Evolutionary conservation across 1,139 yeast species (phyloP), one percentile per base, ranked within the genome.

Genomic region (Zygoascus sp.): DNA sequence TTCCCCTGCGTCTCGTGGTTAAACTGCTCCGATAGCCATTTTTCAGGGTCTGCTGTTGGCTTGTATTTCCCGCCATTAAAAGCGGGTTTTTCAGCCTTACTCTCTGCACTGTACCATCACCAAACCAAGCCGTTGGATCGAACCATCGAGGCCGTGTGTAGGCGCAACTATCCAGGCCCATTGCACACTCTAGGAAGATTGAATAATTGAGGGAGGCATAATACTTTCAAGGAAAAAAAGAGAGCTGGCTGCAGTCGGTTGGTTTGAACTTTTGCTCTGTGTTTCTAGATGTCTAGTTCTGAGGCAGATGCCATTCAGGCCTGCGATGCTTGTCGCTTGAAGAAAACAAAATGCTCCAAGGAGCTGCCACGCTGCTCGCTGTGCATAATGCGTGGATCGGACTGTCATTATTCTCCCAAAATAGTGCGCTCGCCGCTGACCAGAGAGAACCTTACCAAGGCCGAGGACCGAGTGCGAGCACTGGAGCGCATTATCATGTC

Each of bases 351-450:
- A 75, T 74, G 76, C 69, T 83, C 90, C 67, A 82, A 64, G 62
- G 88, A 83, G 54, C 73, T 67, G 35, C 96, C 96, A 3, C 77
- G 77, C 54, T 87, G 96, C 61, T 70, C 81, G 41, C 85, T 85
- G 61, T 87, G 96, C 66, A 66, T 73, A 15, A 80, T 77, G 47
- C 88, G 84, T 59, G 72, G 75, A 35, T 82, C 95, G 84, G 74
- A 76, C 41, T 87, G 96, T 64, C 69, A 77, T 3, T 87, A 87
- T 63, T 79, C 85, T 25, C 95, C 96, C 11, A 71, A 85, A 53
- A 76, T 83, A 1, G 81, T 83, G 27, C 69, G 95, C 50, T 80
- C 90, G 8, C 96, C 95, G 0, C 69, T 87, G 51, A 87, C 96
- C 0, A 71, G 96, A 56, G 88, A 53, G 40, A 53, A 59, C 67